phyloP scores from a whole-genome alignment of 495 filamentous ascomycete genomes.

The Penicillium tannophilum region DNA sequence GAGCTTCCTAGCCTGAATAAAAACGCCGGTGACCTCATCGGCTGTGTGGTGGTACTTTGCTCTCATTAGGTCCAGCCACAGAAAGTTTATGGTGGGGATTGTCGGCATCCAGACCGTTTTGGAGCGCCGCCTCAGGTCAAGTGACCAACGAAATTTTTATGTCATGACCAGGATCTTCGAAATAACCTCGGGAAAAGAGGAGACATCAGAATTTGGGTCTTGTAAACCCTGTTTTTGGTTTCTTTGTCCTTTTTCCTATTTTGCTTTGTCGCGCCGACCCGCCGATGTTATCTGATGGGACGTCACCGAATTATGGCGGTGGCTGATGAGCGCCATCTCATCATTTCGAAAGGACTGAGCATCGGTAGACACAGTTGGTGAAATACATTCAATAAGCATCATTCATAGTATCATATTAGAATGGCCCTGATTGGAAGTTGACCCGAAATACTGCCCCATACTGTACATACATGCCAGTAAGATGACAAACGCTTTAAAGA shows the following conservation, averaged over 20 bases:
- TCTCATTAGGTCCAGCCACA: constrained; percentile 3
- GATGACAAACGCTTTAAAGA: constrained; percentile 23
- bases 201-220: not conserved
- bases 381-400: not conserved
- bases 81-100: constrained; percentile 6
- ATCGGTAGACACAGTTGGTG: not conserved
- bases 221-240: constrained; percentile 5
- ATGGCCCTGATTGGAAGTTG: not conserved
- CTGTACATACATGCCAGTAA: not conserved
- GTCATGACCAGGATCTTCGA: not conserved
- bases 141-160: not conserved
- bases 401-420: not conserved
- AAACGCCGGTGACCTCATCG: constrained; percentile 13
- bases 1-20: constrained; percentile 1
- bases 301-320: constrained; percentile 5
- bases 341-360: not conserved
- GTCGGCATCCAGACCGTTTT: constrained; percentile 21
- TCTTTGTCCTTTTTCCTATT: not conserved
- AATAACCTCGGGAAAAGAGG: not conserved
- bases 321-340: constrained; percentile 3
- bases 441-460: not conserved
- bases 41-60: not conserved
- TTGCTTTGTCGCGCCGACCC: not conserved
- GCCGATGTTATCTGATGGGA: constrained; percentile 1
- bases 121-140: constrained; percentile 19